Percentiles rank a stretch among this genome's conserved stretches.
These are phyloP conservation scores for Sugiyamaella smithiae DNA, from an alignment of 805 yeast genomes.

Conservation along the genomic window DNA sequence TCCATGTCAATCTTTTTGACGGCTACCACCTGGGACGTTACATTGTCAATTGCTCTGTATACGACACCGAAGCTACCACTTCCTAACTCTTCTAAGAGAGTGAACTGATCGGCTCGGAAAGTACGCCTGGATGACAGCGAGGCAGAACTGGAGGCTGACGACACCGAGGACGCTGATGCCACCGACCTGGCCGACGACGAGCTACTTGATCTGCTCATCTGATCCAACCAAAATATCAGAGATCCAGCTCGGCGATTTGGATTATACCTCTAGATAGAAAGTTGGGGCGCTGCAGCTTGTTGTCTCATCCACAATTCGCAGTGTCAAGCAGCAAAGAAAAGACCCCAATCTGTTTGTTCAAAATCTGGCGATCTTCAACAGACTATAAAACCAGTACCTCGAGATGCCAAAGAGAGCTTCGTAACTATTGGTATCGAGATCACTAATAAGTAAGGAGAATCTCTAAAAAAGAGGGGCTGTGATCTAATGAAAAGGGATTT, in stretches of 20 bases:
- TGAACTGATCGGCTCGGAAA: conserved; percentile 44
- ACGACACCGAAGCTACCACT: conserved; percentile 80
- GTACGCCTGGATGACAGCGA: conserved; percentile 19
- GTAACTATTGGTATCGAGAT: too few relatives aligned
- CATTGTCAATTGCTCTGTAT: conserved; percentile 55
- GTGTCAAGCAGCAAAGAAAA: too few relatives aligned
- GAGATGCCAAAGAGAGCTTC: too few relatives aligned
- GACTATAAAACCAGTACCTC: too few relatives aligned
- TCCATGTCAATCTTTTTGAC: conserved; percentile 60
- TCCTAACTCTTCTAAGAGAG: conserved; percentile 56
- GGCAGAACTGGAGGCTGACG: conserved; percentile 8
- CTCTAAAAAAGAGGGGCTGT: too few relatives aligned
- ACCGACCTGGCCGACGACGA: conserved; percentile 12
- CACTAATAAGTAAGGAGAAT: too few relatives aligned
- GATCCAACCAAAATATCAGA: not conserved
- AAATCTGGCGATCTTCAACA: too few relatives aligned
- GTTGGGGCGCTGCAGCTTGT: too few relatives aligned
- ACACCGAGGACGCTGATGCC: conserved; percentile 17
- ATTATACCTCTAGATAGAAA: too few relatives aligned
- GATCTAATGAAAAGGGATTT: conserved; percentile 1
- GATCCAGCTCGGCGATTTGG: too few relatives aligned
- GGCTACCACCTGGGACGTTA: conserved; percentile 19
- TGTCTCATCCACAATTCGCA: too few relatives aligned
- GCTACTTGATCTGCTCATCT: conserved; percentile 9
- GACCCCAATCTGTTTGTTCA: too few relatives aligned